These are phyloP conservation scores for Boletus reticuloceps DNA, from an alignment of 768 basidiomycete genomes.

Conservation along the genomic window DNA sequence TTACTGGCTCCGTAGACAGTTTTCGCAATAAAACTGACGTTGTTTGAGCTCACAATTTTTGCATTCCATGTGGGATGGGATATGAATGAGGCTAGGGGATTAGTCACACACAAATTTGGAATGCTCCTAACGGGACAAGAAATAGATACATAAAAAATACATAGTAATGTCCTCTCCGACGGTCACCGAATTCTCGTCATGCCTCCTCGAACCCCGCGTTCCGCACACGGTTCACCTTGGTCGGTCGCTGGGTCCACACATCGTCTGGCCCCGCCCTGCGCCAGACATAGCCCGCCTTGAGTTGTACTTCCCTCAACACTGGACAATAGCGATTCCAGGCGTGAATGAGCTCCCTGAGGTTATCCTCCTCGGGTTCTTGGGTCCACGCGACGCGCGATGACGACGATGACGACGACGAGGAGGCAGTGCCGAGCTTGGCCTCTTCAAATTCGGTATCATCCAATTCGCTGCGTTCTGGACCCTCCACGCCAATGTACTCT, in stretches of 20 bases:
- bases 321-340: slow-evolving; percentile 45
- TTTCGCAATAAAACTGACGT: slow-evolving; percentile 71
- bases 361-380: slow-evolving; percentile 23
- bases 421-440: background rate
- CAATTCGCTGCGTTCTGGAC: slow-evolving; percentile 13
- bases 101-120: slow-evolving; percentile 18
- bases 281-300: slow-evolving; percentile 40
- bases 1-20: slow-evolving; percentile 66
- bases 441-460: slow-evolving; percentile 25
- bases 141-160: background rate
- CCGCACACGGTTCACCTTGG: slow-evolving; percentile 5
- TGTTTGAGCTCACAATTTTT: slow-evolving; percentile 70
- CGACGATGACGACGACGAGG: too few relatives aligned
- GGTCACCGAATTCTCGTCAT: background rate
- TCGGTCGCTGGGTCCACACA: slow-evolving; percentile 32
- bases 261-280: slow-evolving; percentile 36
- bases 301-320: slow-evolving; percentile 39
- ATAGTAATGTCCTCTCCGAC: too few relatives aligned
- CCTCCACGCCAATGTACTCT: slow-evolving; percentile 9
- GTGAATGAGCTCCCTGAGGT: slow-evolving; percentile 37
- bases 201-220: slow-evolving; percentile 20
- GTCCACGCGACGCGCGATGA: background rate
- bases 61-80: slow-evolving; percentile 61
- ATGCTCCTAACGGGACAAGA: background rate
- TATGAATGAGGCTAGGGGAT: background rate